Evolutionary conservation across 1,284 basidiomycete genomes (phyloP).

Genomic region (Melampsora americana): DNA sequence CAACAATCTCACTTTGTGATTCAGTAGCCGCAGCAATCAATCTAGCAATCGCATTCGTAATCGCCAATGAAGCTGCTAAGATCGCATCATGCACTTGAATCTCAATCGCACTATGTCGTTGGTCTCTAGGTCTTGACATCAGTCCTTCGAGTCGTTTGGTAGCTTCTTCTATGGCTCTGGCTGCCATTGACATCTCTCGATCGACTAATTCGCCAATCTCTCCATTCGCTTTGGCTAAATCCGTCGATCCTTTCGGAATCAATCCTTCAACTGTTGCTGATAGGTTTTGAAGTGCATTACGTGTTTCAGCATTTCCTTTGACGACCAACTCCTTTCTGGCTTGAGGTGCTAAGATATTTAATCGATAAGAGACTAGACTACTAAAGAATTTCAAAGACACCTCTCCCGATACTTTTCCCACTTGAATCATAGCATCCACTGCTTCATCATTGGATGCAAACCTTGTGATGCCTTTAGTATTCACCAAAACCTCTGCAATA

Average conservation of each 20-base stretch:
- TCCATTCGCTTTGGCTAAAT: constrained; percentile 74
- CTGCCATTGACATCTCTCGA: constrained; percentile 91
- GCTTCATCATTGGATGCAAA: constrained; percentile 85
- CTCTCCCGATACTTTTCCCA: constrained; percentile 84
- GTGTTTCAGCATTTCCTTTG: constrained; percentile 82
- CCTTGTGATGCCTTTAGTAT: constrained; percentile 91
- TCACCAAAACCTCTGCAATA: constrained; percentile 82
- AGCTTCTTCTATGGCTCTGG: constrained; percentile 86
- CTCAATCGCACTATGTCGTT: constrained; percentile 82
- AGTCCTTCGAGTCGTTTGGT: constrained; percentile 84
- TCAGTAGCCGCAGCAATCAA: constrained; percentile 95
- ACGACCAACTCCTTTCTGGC: constrained; percentile 83
- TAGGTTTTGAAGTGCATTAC: constrained; percentile 74
- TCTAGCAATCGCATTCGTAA: constrained; percentile 89
- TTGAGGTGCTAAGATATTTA: constrained; percentile 59
- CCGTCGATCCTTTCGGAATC: constrained; percentile 77
- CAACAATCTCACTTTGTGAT: constrained; percentile 96
- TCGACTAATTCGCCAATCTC: constrained; percentile 96
- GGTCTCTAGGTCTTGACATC: constrained; percentile 81
- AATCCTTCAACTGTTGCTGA: constrained; percentile 82
- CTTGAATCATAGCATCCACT: constrained; percentile 77
- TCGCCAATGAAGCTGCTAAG: constrained; percentile 83
- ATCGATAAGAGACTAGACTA: constrained; percentile 91
- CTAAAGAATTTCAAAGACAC: constrained; percentile 86
- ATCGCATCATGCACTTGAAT: constrained; percentile 98